Conservation (phyloP, 2,329 filamentous ascomycete species). For the Aschersonia sp. region DNA sequence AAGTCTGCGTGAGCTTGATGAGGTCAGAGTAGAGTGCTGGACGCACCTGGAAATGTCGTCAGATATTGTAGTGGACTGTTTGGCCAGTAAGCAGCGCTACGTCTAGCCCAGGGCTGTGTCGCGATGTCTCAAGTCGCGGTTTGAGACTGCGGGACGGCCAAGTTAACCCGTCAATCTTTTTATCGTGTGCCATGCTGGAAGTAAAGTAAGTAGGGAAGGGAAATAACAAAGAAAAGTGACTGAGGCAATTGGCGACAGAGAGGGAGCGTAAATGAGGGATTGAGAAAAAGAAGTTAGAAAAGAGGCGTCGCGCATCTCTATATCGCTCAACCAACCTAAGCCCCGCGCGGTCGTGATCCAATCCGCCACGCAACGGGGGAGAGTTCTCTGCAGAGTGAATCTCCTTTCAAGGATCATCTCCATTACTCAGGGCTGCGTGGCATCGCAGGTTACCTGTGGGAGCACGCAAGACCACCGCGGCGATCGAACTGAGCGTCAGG, state of each 20-base stretch:
- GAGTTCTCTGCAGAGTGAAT: slow-evolving; percentile 57
- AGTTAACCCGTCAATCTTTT: too few species aligned
- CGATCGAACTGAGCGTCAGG: slow-evolving; percentile 54
- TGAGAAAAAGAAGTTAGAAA: slow-evolving; percentile 6
- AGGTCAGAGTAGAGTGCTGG: too few species aligned
- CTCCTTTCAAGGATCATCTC: slow-evolving; percentile 57
- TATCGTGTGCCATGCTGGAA: too few species aligned
- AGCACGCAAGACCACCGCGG: slow-evolving; percentile 48
- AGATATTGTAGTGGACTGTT: too few species aligned
- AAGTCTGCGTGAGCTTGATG: too few species aligned
- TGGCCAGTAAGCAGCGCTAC: too few species aligned
- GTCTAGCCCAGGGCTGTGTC: too few species aligned
- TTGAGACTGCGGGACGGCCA: too few species aligned
- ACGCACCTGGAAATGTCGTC: too few species aligned
- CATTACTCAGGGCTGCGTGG: slow-evolving; percentile 52
- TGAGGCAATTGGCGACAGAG: not conserved
- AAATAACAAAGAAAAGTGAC: not conserved
- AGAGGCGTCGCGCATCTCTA: slow-evolving; percentile 37
- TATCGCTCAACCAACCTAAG: slow-evolving; percentile 41
- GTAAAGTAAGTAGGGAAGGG: not conserved
- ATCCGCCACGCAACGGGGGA: slow-evolving; percentile 56
- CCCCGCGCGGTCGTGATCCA: slow-evolving; percentile 52
- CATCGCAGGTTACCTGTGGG: slow-evolving; percentile 52
- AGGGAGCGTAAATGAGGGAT: not conserved
- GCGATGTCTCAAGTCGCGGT: too few species aligned